A percentile compares a stretch with the other conserved stretches of the same genome.
Conservation (phyloP, 2,329 filamentous ascomycete species). For the Pseudocercospora fijiensis region DNA sequence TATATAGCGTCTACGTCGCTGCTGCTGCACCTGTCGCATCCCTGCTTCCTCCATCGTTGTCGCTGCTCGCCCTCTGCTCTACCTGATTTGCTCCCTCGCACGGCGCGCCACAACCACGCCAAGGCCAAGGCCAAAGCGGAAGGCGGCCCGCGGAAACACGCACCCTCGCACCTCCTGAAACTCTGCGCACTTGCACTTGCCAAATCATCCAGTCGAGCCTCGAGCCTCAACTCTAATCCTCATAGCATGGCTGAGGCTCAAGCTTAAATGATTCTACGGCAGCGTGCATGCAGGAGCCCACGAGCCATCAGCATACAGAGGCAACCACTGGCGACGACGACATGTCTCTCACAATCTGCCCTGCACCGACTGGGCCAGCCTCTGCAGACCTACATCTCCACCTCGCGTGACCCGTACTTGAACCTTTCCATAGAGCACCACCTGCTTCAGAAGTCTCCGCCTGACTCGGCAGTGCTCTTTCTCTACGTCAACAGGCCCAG, state of each 20-base stretch:
- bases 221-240: background rate
- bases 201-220: constrained; percentile 18
- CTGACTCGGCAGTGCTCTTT: constrained; percentile 74
- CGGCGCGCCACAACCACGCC: background rate
- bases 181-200: background rate
- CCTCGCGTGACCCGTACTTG: constrained; percentile 70
- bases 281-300: constrained; percentile 28
- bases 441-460: constrained; percentile 71
- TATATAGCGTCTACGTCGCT: background rate
- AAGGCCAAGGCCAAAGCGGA: constrained; percentile 7
- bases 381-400: constrained; percentile 50
- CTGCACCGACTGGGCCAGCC: constrained; percentile 29
- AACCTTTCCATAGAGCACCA: constrained; percentile 95
- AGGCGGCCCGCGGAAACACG: constrained; percentile 4
- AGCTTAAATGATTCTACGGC: constrained; percentile 34
- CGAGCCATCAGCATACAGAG: constrained; percentile 11
- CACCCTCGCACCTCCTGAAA: background rate
- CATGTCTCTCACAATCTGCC: constrained; percentile 30
- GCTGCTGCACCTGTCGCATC: background rate
- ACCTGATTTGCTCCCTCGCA: background rate
- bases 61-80: background rate
- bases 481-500: constrained; percentile 86
- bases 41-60: background rate
- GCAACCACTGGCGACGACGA: constrained; percentile 19
- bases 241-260: constrained; percentile 32